phyloP scores from a whole-genome alignment of 2,329 filamentous ascomycete genomes.

The Purpureocillium lavendulum region DNA sequence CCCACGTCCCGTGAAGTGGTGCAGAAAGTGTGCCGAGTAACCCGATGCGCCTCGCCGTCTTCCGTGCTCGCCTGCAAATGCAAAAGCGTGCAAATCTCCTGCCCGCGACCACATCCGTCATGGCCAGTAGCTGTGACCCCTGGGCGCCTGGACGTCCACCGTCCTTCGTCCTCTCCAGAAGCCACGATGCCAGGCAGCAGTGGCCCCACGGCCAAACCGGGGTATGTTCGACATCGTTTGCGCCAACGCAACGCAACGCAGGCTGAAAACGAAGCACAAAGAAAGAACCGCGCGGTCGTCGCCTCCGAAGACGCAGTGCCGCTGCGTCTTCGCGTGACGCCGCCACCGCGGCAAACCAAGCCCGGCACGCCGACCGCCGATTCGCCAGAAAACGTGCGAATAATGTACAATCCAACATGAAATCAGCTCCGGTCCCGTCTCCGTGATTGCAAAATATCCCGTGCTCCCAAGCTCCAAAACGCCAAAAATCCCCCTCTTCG shows the following conservation, averaged over 20 bases:
- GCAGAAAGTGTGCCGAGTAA: slow-evolving; percentile 9
- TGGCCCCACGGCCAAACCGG: slow-evolving; percentile 17
- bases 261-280: slow-evolving; percentile 8
- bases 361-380: slow-evolving; percentile 24
- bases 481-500: too few species aligned
- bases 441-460: slow-evolving; percentile 7
- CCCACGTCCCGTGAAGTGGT: neutral
- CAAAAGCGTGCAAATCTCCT: slow-evolving; percentile 4
- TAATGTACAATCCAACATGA: slow-evolving; percentile 34
- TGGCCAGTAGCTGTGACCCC: slow-evolving; percentile 4
- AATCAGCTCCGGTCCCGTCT: slow-evolving; percentile 16
- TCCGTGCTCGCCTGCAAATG: slow-evolving; percentile 8
- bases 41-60: slow-evolving; percentile 12
- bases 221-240: slow-evolving; percentile 17
- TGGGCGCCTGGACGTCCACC: slow-evolving; percentile 1
- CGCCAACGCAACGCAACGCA: slow-evolving; percentile 11
- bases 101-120: slow-evolving; percentile 4
- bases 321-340: slow-evolving; percentile 12
- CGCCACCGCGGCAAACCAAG: slow-evolving; percentile 20
- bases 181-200: slow-evolving; percentile 19
- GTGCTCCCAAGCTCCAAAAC: too few species aligned
- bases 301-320: slow-evolving; percentile 4
- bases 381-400: slow-evolving; percentile 28
- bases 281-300: slow-evolving; percentile 8
- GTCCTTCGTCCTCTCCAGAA: slow-evolving; percentile 18